Evolutionary conservation across 176 grass and related monocot genomes (phyloP), one percentile per base, ranked within the genome.

Genomic region (Bothriochloa decipiens): DNA sequence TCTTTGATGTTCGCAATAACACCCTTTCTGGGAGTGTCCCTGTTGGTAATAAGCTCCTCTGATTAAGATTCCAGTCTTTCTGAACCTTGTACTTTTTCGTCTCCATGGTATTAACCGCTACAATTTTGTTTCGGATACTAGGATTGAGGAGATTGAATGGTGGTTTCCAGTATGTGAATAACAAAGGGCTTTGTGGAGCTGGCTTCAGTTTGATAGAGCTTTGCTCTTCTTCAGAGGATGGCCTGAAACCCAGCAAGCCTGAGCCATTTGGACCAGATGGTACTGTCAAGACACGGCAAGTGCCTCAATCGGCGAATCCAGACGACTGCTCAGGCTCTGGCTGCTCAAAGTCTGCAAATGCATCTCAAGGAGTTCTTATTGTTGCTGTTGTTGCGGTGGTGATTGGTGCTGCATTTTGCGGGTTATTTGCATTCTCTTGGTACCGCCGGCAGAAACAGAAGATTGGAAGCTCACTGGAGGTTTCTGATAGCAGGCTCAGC

Each of bases 401-500:
- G 61, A 81, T 91, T 45, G 87, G 85, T 72, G 84, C 69, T 11
- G 46, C 80, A 36, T 84, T 99, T 53, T 91, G 77, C 0, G 87
- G 89, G 8, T 35, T 92, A 29, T 94, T 95, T 73, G 84, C 88
- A 7, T 94, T 95, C 77, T 68, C 86, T 0, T 94, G 88, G 79
- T 99, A 94, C 40, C 91, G 96, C 3, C 82, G 96, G 25, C 90
- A 87, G 84, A 99, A 99, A 83, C 96, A 99, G 74, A 99, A 87
- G 86, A 99, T 99, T 64, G 79, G 96, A 40, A 99, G 96, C 81
- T 93, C 96, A 11, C 70, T 96, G 68, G 96, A 99, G 83, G 86
- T 96, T 79, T 96, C 91, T 15, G 93, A 99, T 78, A 96, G 96
- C 76, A 84, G 96, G 33, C 88, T 96, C 20, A 99, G 96, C 85